A percentile compares a stretch with the other conserved stretches of the same genome.
phyloP scores from a whole-genome alignment of 192 early-diverging fungal species.

The Irineochytrium annulatum region DNA sequence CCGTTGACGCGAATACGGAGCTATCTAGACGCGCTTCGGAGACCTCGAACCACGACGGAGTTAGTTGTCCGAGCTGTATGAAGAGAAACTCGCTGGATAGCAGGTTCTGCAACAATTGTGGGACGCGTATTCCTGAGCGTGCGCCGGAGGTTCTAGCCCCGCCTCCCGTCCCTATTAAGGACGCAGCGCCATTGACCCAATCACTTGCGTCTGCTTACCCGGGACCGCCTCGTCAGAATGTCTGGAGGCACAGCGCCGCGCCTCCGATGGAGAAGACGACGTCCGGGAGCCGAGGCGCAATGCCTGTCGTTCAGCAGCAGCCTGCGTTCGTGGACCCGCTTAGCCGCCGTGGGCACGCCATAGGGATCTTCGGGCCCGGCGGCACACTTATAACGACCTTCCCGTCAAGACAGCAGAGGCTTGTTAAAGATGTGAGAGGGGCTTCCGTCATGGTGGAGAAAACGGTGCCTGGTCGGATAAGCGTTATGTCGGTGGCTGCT shows the following conservation, averaged over 20 bases:
- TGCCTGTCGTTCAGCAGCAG: not conserved
- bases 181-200: not conserved
- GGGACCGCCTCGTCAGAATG: not conserved
- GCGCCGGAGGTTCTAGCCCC: not conserved
- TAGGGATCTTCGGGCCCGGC: slow-evolving; percentile 35
- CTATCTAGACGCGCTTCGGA: too few relatives aligned
- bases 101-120: too few relatives aligned
- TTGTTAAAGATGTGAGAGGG: slow-evolving; percentile 26
- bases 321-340: slow-evolving; percentile 32
- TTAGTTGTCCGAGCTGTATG: too few relatives aligned
- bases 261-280: not conserved
- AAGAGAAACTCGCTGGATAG: too few relatives aligned
- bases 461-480: slow-evolving; percentile 25
- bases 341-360: slow-evolving; percentile 39
- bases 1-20: too few relatives aligned
- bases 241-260: not conserved
- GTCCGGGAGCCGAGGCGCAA: not conserved
- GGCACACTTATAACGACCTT: slow-evolving; percentile 32
- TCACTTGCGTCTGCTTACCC: not conserved
- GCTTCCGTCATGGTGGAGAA: slow-evolving; percentile 28
- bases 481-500: not conserved
- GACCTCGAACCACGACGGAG: too few relatives aligned
- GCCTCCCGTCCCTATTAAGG: not conserved
- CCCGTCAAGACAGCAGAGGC: slow-evolving; percentile 28
- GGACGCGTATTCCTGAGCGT: not conserved